Conservation (phyloP, 1,284 basidiomycete species). For the Takashimella tepidaria region DNA sequence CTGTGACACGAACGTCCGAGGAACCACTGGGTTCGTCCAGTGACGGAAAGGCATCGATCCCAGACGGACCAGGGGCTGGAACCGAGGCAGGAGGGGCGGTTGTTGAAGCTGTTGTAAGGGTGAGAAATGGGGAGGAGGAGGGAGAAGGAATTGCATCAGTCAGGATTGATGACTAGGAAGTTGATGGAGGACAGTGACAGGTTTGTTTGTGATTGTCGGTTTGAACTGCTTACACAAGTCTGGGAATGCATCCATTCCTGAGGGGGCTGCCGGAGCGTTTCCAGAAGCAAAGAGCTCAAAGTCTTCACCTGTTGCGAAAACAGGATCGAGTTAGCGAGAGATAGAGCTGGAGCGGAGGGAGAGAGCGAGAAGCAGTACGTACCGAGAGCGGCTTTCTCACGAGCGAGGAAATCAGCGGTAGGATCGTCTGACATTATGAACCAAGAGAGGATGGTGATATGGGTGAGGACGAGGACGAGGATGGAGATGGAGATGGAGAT, state of each 20-base stretch:
- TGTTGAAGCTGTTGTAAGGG: conserved; percentile 8
- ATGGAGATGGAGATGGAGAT: conserved; percentile 6
- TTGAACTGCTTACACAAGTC: conserved; percentile 35
- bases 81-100: conserved; percentile 18
- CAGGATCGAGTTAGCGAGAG: background rate
- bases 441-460: conserved; percentile 1
- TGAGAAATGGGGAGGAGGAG: background rate
- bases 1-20: conserved; percentile 68
- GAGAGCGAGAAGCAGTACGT: conserved; percentile 4
- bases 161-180: too few species aligned
- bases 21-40: conserved; percentile 35
- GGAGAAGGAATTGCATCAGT: background rate
- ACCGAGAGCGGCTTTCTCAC: conserved; percentile 47
- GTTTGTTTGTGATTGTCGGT: conserved; percentile 3
- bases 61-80: conserved; percentile 14
- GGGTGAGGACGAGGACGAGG: conserved; percentile 3
- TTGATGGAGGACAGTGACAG: too few species aligned
- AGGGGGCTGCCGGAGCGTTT: conserved; percentile 29
- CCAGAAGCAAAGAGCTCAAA: conserved; percentile 45
- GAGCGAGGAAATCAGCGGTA: conserved; percentile 47
- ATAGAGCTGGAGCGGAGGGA: background rate
- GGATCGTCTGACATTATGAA: conserved; percentile 47
- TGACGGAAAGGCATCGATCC: conserved; percentile 67
- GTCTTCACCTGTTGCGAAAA: conserved; percentile 36
- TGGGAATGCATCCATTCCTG: conserved; percentile 40